Percentiles rank a stretch among this genome's conserved stretches.
These are phyloP conservation scores for Talaromyces thailandensis DNA, from an alignment of 495 filamentous ascomycete genomes.

Conservation along the genomic window DNA sequence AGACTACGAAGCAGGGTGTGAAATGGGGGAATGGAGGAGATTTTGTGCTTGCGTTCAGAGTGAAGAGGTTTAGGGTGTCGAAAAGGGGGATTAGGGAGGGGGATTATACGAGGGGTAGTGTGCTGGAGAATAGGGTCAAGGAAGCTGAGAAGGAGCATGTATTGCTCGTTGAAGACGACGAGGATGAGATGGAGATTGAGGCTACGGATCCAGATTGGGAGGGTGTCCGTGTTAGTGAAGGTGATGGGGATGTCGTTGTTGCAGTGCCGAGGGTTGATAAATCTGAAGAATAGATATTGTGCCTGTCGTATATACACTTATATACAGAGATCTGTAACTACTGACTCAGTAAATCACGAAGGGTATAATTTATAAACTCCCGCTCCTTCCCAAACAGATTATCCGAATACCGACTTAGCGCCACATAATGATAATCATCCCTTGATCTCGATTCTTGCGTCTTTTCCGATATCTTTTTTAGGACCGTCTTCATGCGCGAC, in stretches of 20 bases:
- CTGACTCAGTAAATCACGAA: neutral
- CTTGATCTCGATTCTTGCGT: neutral
- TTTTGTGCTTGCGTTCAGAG: neutral
- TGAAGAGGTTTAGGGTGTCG: neutral
- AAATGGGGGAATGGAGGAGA: neutral
- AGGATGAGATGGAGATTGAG: neutral
- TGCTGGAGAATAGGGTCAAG: neutral
- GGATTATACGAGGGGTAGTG: neutral
- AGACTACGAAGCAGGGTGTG: neutral
- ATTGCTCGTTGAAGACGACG: neutral
- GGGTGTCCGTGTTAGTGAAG: neutral
- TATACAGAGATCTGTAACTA: neutral
- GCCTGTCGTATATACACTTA: neutral
- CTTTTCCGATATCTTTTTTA: neutral
- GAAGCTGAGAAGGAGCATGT: neutral
- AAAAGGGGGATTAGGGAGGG: neutral
- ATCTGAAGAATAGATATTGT: neutral
- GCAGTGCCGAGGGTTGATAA: neutral
- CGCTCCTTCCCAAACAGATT: neutral
- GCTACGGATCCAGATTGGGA: neutral
- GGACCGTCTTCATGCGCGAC: neutral
- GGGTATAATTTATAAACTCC: neutral
- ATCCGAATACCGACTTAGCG: neutral
- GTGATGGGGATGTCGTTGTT: neutral
- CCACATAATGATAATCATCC: neutral